A percentile compares a stretch with the other conserved stretches of the same genome.
Conservation (phyloP, 768 basidiomycete genomes). For the Chlorophyllum brunneum region DNA sequence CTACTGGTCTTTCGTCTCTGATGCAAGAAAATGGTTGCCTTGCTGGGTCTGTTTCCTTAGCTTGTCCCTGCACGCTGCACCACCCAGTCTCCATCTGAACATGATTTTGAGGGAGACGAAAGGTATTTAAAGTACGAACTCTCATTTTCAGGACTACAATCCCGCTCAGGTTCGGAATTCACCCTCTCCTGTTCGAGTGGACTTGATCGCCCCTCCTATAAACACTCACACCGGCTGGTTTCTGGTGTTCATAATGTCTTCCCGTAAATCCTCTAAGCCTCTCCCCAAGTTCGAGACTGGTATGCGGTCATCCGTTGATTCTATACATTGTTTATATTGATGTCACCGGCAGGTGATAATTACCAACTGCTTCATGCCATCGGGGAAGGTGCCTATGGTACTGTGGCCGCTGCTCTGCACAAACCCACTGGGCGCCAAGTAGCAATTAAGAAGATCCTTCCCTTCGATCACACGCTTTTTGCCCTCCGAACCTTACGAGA, state of each 20-base stretch:
- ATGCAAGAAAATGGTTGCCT: slow-evolving; percentile 5
- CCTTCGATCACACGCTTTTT: slow-evolving; percentile 93
- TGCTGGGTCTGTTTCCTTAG: neutral
- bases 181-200: slow-evolving; percentile 15
- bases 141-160: neutral
- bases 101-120: neutral
- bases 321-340: slow-evolving; percentile 13
- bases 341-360: slow-evolving; percentile 49
- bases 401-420: slow-evolving; percentile 86
- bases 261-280: slow-evolving; percentile 56
- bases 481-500: slow-evolving; percentile 87
- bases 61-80: neutral
- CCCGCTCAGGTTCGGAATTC: slow-evolving; percentile 10
- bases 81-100: slow-evolving; percentile 1
- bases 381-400: slow-evolving; percentile 88
- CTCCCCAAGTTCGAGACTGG: slow-evolving; percentile 74
- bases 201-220: slow-evolving; percentile 19
- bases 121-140: neutral
- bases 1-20: neutral
- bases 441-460: slow-evolving; percentile 93
- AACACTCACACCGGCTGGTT: slow-evolving; percentile 42
- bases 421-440: slow-evolving; percentile 78
- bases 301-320: slow-evolving; percentile 22
- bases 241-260: slow-evolving; percentile 50
- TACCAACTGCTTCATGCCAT: slow-evolving; percentile 73